Conservation (phyloP, 2,329 filamentous ascomycete species). For the Exserohilum turcica region DNA sequence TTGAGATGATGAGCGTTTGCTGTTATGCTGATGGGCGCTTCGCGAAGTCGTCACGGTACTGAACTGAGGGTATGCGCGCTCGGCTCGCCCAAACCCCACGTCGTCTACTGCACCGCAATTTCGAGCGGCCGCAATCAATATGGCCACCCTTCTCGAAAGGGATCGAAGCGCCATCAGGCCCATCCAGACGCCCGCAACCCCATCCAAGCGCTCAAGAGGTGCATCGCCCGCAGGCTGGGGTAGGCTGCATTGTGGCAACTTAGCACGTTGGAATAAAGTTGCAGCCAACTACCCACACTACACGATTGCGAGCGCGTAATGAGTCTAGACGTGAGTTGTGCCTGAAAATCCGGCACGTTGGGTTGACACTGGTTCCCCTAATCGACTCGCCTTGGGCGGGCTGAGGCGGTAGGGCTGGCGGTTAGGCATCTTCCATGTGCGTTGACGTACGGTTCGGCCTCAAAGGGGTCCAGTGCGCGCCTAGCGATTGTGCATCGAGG, state of each 20-base stretch:
- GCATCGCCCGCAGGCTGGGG: conserved; percentile 5
- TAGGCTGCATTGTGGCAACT: conserved; percentile 15
- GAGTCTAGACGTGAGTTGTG: conserved; percentile 17
- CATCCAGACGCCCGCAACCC: conserved; percentile 16
- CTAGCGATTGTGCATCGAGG: conserved; percentile 23
- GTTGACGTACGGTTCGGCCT: conserved; percentile 22
- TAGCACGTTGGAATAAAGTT: conserved; percentile 32
- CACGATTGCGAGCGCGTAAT: conserved; percentile 28
- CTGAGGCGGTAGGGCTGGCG: conserved; percentile 35
- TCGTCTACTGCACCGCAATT: conserved; percentile 10
- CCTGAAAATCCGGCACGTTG: conserved; percentile 30
- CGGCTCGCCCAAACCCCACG: conserved; percentile 13
- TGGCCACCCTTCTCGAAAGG: conserved; percentile 10
- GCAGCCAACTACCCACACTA: conserved; percentile 26
- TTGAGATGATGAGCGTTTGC: not conserved
- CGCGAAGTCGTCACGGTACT: conserved; percentile 11
- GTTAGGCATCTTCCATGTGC: conserved; percentile 27
- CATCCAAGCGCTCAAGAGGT: conserved; percentile 18
- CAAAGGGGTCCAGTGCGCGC: conserved; percentile 35
- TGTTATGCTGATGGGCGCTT: conserved; percentile 4
- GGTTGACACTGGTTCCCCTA: conserved; percentile 7
- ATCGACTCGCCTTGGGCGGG: conserved; percentile 7
- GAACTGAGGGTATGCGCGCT: conserved; percentile 5
- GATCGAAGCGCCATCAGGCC: conserved; percentile 14
- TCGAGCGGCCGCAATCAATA: conserved; percentile 4